These are phyloP conservation scores for Cudoniella acicularis DNA, from an alignment of 495 filamentous ascomycete genomes.

Conservation along the genomic window DNA sequence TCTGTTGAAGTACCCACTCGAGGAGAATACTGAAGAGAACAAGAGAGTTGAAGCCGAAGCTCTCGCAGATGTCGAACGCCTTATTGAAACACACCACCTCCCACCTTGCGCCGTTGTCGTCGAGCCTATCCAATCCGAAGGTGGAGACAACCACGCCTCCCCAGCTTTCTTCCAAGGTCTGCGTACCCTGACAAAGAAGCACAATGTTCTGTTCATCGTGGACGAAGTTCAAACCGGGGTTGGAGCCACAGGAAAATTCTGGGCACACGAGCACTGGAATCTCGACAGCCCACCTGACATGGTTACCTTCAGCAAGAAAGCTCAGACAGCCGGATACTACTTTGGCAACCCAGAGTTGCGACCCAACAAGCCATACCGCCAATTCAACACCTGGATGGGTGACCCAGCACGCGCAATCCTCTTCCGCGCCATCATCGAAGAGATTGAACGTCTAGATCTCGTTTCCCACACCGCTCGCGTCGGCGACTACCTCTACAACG, in stretches of 20 bases:
- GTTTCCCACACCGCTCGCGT: constrained; percentile 77
- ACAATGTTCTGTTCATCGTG: constrained; percentile 88
- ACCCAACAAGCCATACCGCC: constrained; percentile 98
- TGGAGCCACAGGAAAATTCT: constrained; percentile 94
- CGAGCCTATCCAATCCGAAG: constrained; percentile 97
- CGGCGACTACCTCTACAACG: constrained; percentile 77
- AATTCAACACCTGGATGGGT: constrained; percentile 99
- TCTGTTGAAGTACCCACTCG: constrained; percentile 82
- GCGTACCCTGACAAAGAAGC: constrained; percentile 78
- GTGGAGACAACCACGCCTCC: constrained; percentile 97
- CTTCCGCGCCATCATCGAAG: constrained; percentile 87
- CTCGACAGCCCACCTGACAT: constrained; percentile 85
- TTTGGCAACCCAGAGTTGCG: constrained; percentile 81
- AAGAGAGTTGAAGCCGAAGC: constrained; percentile 77
- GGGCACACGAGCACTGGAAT: constrained; percentile 98
- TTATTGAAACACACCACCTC: constrained; percentile 78
- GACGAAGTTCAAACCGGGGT: constrained; percentile 99
- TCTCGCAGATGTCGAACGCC: constrained; percentile 81
- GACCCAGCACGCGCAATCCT: constrained; percentile 87
- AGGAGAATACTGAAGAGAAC: constrained; percentile 79
- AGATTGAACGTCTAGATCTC: constrained; percentile 77
- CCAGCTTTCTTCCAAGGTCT: constrained; percentile 89
- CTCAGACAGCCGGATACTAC: constrained; percentile 97
- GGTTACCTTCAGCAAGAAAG: constrained; percentile 99
- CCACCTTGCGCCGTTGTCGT: constrained; percentile 89